These are phyloP conservation scores for Penicillium riverlandense DNA, from an alignment of 495 filamentous ascomycete species.

Conservation along the genomic window DNA sequence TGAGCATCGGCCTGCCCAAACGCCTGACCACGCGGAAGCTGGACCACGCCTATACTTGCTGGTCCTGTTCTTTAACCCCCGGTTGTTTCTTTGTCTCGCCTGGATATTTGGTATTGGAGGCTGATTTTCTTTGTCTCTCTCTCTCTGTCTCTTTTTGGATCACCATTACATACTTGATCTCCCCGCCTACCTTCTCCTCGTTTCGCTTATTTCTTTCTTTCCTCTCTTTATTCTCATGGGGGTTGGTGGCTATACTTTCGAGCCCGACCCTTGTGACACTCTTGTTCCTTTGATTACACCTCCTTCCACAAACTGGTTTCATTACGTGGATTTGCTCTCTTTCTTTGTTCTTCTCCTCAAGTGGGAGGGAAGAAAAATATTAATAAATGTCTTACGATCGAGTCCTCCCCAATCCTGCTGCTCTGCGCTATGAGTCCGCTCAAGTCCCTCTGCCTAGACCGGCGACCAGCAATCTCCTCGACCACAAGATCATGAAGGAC, in stretches of 20 bases:
- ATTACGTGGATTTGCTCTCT: slow-evolving; percentile 2
- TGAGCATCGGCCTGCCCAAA: too few species aligned
- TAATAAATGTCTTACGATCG: slow-evolving; percentile 50
- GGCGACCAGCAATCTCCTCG: slow-evolving; percentile 33
- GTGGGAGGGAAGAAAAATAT: not conserved
- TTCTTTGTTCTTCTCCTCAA: slow-evolving; percentile 16
- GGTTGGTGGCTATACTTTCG: too few species aligned
- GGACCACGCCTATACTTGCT: not conserved
- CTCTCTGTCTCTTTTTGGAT: too few species aligned
- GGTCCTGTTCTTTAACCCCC: not conserved
- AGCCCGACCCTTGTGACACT: not conserved
- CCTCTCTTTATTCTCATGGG: not conserved
- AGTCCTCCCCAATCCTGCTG: slow-evolving; percentile 44
- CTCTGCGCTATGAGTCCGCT: slow-evolving; percentile 37
- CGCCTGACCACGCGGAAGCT: too few species aligned
- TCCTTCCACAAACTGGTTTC: not conserved
- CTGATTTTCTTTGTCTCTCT: not conserved
- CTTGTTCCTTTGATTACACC: not conserved
- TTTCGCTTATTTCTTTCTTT: not conserved
- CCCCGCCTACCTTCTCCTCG: not conserved
- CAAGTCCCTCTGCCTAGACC: slow-evolving; percentile 23
- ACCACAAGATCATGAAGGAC: slow-evolving; percentile 47
- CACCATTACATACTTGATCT: too few species aligned
- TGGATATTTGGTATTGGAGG: not conserved
- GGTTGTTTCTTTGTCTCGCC: not conserved